These are phyloP conservation scores for Gnomoniopsis sp. DNA, from an alignment of 2,329 filamentous ascomycete genomes.

Conservation along the genomic window DNA sequence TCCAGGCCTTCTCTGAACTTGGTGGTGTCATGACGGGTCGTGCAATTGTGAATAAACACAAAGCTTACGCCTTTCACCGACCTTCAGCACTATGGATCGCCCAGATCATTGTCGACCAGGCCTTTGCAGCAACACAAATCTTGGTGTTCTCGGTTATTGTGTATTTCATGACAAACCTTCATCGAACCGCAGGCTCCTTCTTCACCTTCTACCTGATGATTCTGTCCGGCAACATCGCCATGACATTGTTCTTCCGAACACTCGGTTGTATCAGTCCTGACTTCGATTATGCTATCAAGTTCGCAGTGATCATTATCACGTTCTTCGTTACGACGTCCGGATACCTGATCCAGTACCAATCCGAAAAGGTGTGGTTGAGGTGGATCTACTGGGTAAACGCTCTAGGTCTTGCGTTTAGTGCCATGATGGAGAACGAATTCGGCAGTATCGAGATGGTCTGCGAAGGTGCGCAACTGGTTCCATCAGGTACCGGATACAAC, in stretches of 20 bases:
- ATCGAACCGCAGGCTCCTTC: slow-evolving; percentile 69
- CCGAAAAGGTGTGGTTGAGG: slow-evolving; percentile 69
- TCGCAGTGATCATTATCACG: slow-evolving; percentile 74
- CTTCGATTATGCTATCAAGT: slow-evolving; percentile 83
- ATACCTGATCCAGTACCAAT: slow-evolving; percentile 78
- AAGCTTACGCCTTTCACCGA: slow-evolving; percentile 77
- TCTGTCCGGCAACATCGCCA: slow-evolving; percentile 64
- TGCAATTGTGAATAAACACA: slow-evolving; percentile 79
- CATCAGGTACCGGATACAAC: slow-evolving; percentile 65
- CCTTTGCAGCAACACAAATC: slow-evolving; percentile 69
- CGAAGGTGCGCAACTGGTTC: slow-evolving; percentile 64
- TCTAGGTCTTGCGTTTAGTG: slow-evolving; percentile 70
- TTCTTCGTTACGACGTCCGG: slow-evolving; percentile 79
- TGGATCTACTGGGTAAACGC: slow-evolving; percentile 81
- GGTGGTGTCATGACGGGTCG: slow-evolving; percentile 72
- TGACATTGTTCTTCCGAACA: slow-evolving; percentile 76
- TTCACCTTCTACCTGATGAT: slow-evolving; percentile 74
- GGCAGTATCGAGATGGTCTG: slow-evolving; percentile 66
- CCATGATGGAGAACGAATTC: slow-evolving; percentile 88
- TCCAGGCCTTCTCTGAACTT: slow-evolving; percentile 78
- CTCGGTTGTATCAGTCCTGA: slow-evolving; percentile 73
- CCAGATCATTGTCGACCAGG: slow-evolving; percentile 75
- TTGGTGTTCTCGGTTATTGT: slow-evolving; percentile 71
- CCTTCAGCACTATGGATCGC: slow-evolving; percentile 81
- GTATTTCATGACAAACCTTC: slow-evolving; percentile 74